Conservation (phyloP, 1,139 yeast genomes). For the Geotrichum citri-aurantii region DNA sequence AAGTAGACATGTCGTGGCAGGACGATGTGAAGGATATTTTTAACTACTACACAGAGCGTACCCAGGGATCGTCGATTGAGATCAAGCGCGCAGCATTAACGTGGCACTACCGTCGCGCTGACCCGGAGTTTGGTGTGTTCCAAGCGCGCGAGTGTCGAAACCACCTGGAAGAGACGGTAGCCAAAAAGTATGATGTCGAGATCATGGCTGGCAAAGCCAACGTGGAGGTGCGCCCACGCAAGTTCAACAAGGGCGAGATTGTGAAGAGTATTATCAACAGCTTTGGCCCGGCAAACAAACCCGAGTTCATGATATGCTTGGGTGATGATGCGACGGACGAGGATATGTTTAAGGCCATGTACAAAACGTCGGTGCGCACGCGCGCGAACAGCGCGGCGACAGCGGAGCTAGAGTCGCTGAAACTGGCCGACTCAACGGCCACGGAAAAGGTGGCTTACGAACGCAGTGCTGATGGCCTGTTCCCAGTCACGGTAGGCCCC, state of each 20-base stretch:
- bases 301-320: conserved; percentile 80
- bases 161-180: conserved; percentile 56
- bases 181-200: conserved; percentile 71
- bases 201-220: conserved; percentile 98
- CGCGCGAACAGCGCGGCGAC: conserved; percentile 38
- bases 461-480: conserved; percentile 40
- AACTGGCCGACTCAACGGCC: conserved; percentile 8
- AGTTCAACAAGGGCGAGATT: conserved; percentile 95
- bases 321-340: conserved; percentile 98
- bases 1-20: conserved; percentile 94
- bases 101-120: conserved; percentile 96
- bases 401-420: conserved; percentile 5
- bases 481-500: conserved; percentile 93
- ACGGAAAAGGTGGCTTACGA: conserved; percentile 22
- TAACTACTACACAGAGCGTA: conserved; percentile 68
- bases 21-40: conserved; percentile 67
- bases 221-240: conserved; percentile 89
- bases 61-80: conserved; percentile 88
- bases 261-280: conserved; percentile 61
- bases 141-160: conserved; percentile 73
- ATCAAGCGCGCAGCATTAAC: conserved; percentile 88
- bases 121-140: conserved; percentile 83
- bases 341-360: conserved; percentile 84
- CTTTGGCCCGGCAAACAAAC: conserved; percentile 29
- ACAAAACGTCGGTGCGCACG: conserved; percentile 29